Conservation (phyloP, 352 stramenopile species). For the Pythium scleroteichum region DNA sequence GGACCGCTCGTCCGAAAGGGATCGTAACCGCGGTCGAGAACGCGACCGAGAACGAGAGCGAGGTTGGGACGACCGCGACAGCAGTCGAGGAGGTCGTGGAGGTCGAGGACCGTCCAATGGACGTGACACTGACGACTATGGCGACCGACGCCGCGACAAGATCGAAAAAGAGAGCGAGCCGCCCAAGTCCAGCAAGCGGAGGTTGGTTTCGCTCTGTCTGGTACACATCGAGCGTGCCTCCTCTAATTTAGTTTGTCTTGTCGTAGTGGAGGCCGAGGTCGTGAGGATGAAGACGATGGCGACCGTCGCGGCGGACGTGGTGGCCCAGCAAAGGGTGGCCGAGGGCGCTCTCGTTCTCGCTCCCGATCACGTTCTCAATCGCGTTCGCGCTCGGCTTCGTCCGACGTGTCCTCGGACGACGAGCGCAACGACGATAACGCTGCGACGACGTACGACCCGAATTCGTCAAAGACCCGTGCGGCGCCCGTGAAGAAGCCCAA, state of each 20-base stretch:
- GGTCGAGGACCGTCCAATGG: conserved; percentile 13
- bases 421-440: conserved; percentile 58
- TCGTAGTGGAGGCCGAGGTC: conserved; percentile 25
- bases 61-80: conserved; percentile 24
- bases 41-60: conserved; percentile 28
- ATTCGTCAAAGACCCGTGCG: conserved; percentile 32
- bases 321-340: conserved; percentile 35
- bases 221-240: too few species aligned
- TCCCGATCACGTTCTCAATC: conserved; percentile 54
- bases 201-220: conserved; percentile 33
- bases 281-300: conserved; percentile 61
- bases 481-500: conserved; percentile 64
- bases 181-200: conserved; percentile 40
- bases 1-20: conserved; percentile 24
- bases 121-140: conserved; percentile 33
- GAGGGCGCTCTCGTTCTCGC: conserved; percentile 41
- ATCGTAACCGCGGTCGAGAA: conserved; percentile 32
- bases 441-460: conserved; percentile 64
- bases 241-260: not conserved
- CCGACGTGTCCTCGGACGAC: conserved; percentile 65
- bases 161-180: conserved; percentile 46
- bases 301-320: conserved; percentile 45
- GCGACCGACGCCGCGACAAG: conserved; percentile 30
- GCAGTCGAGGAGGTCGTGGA: conserved; percentile 13
- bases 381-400: conserved; percentile 59